Conservation (phyloP, 768 basidiomycete genomes). For the Pholiota microspora region DNA sequence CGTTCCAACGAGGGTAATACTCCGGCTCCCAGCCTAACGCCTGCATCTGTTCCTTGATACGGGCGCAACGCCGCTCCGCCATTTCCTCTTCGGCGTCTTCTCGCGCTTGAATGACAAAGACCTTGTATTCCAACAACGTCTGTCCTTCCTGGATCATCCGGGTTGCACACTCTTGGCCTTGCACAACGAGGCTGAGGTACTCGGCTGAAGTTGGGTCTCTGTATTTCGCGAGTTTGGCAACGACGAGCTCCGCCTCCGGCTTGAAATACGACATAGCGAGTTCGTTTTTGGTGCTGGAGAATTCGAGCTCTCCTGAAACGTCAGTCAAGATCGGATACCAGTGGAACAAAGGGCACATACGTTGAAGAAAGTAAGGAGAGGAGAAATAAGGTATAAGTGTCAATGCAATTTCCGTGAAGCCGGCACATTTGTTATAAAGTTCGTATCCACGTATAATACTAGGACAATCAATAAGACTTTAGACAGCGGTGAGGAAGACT, state of each 20-base stretch:
- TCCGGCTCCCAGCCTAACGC: conserved; percentile 5
- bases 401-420: neutral
- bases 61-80: neutral
- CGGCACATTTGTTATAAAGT: neutral
- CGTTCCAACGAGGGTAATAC: neutral
- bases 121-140: neutral
- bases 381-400: neutral
- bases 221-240: neutral
- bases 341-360: neutral
- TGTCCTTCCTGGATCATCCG: conserved; percentile 9
- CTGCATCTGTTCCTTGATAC: conserved; percentile 1
- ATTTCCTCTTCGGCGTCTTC: neutral
- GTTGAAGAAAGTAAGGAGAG: neutral
- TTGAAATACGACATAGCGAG: neutral
- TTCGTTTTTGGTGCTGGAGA: neutral
- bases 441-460: conserved; percentile 2
- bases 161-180: neutral
- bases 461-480: neutral
- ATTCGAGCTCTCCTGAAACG: neutral
- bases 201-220: neutral
- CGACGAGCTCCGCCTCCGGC: conserved; percentile 1
- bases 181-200: neutral
- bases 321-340: neutral
- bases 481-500: neutral
- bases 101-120: neutral